These are phyloP conservation scores for Akanthomyces muscarius DNA, from an alignment of 2,329 filamentous ascomycete species.

Conservation along the genomic window DNA sequence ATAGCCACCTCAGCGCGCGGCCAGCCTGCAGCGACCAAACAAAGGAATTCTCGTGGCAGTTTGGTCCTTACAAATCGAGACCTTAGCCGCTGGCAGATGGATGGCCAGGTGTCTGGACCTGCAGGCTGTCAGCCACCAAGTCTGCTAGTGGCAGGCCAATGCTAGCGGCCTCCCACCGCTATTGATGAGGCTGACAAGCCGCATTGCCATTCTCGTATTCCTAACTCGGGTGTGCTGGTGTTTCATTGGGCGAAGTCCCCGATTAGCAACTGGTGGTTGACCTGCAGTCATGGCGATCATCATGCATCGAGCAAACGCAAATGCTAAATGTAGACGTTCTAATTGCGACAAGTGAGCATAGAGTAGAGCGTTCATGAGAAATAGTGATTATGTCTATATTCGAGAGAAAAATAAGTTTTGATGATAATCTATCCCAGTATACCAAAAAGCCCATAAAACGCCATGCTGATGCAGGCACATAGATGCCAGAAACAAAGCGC, in stretches of 20 bases:
- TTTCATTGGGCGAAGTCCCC: background rate
- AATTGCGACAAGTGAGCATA: background rate
- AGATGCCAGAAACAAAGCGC: constrained; percentile 1
- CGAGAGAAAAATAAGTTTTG: background rate
- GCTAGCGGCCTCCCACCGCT: constrained; percentile 4
- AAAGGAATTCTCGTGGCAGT: too few relatives aligned
- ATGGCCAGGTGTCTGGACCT: background rate
- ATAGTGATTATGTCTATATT: background rate
- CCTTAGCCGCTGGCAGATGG: background rate
- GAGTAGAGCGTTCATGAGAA: background rate
- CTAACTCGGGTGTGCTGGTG: background rate
- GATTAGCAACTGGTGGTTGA: background rate
- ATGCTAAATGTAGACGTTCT: background rate
- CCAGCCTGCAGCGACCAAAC: too few relatives aligned
- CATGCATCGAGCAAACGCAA: background rate
- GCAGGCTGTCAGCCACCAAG: background rate
- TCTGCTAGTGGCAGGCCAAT: background rate
- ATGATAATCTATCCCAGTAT: background rate
- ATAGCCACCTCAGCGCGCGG: too few relatives aligned
- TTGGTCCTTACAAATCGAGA: background rate
- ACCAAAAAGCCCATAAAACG: background rate
- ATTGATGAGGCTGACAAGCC: constrained; percentile 4
- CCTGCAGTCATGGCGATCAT: background rate
- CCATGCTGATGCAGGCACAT: constrained; percentile 11
- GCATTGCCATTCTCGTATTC: constrained; percentile 7